Evolutionary conservation across 495 filamentous ascomycete species (phyloP).

Genomic region (Oidiodendron maius): DNA sequence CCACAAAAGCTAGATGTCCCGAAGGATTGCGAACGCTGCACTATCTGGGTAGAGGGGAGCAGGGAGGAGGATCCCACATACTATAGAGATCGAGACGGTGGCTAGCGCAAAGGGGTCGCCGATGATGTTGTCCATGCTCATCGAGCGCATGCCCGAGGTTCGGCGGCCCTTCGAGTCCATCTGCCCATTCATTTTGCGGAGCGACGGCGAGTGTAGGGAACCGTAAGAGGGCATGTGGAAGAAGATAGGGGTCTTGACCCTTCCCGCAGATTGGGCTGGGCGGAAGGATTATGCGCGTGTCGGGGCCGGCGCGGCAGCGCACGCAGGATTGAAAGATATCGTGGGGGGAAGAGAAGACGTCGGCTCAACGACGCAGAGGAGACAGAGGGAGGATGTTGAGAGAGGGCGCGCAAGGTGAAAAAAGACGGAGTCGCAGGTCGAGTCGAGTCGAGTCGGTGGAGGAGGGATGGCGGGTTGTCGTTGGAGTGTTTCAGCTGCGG

Average conservation of each 20-base stretch:
- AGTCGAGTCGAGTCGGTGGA: no score
- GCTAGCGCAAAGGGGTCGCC: slow-evolving; percentile 96
- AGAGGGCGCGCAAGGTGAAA: no score
- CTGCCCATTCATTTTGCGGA: slow-evolving; percentile 73
- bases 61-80: slow-evolving; percentile 41
- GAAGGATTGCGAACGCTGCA: not conserved
- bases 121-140: slow-evolving; percentile 77
- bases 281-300: no score
- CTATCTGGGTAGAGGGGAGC: not conserved
- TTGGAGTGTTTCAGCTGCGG: no score
- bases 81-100: slow-evolving; percentile 85
- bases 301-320: no score
- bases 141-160: slow-evolving; percentile 30
- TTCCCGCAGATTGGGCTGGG: no score
- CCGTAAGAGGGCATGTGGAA: slow-evolving; percentile 68
- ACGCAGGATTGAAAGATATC: no score
- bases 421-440: no score
- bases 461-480: no score
- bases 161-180: slow-evolving; percentile 33
- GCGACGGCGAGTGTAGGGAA: slow-evolving; percentile 65
- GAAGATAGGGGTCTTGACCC: slow-evolving; percentile 21
- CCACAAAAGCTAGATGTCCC: not conserved
- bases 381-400: no score
- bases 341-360: no score
- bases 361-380: no score